Base-by-base conservation (phyloP, 169 alveolate genomes). In the Plasmodium berghei region DNA sequence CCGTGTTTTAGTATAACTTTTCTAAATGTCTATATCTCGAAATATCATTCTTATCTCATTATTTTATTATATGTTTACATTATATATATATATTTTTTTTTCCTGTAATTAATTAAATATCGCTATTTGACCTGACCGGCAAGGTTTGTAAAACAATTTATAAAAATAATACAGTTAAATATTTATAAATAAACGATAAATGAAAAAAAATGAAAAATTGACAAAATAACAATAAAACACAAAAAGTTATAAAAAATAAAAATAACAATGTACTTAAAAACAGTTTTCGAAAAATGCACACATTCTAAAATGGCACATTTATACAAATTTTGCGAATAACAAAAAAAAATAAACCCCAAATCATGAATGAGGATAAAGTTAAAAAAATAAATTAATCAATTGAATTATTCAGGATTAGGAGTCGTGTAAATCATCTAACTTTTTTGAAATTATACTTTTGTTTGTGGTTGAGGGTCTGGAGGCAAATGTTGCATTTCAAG, bases 381-480 rank as follows among this genome's bases (percentile, higher is more conserved):
- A 52, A 52, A 52, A n/a, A 52, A 52, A 14, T 14, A 52, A 34
- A 34, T 28, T 28, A 28, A 28, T 28, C 40, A 28, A 28, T 28
- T 16, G 9, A 55, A 55, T 14, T 22, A 9, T 16, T 16, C 26
- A 12, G 18, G 9, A 54, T 56, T 72, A 40, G 9, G 24, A 67
- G 20, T 52, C 46, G 24, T 77, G 59, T 9, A 63, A 49, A 16
- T 49, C 49, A 18, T 58, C 75, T n/a, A 77, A 48, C 63, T 77
- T 64, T 77, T 77, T 20, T 77, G 89, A 5, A 64, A 56, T 9
- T 77, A 63, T 63, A 77, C 49, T 64, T 77, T 77, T 64, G 89
- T 77, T 67, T 77, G 89, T n/a, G 89, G 89, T 46, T 77, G 63
- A 6, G 89, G 89, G 62, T 77, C 89, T 28, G 89, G 77, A 16